A percentile compares a stretch with the other conserved stretches of the same genome.
These are phyloP conservation scores for Lichtheimia ramosa DNA, from an alignment of 371 early-diverging fungal species.

Conservation along the genomic window DNA sequence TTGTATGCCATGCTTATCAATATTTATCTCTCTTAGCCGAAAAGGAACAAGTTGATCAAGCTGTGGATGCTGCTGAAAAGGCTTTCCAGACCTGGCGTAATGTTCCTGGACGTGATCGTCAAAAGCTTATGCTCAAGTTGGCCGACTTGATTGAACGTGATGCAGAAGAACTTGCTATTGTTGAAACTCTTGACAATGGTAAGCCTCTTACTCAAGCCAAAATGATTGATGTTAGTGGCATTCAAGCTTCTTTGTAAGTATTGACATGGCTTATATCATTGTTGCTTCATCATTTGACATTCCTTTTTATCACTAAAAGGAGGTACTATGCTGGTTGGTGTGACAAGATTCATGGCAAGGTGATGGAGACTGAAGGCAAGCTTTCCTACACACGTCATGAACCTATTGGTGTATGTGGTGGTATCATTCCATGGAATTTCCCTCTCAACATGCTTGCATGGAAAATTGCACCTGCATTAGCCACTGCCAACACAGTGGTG, in stretches of 20 bases:
- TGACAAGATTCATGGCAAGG: slow-evolving; percentile 71
- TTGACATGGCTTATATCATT: too few species aligned
- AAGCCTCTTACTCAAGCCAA: slow-evolving; percentile 45
- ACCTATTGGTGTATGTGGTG: slow-evolving; percentile 82
- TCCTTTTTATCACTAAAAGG: too few species aligned
- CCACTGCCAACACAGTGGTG: slow-evolving; percentile 81
- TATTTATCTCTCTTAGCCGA: slow-evolving; percentile 23
- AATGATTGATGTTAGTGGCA: slow-evolving; percentile 54
- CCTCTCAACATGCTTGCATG: slow-evolving; percentile 78
- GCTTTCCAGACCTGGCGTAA: slow-evolving; percentile 47
- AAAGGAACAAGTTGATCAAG: slow-evolving; percentile 45
- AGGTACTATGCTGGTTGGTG: slow-evolving; percentile 81
- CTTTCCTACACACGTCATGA: slow-evolving; percentile 74
- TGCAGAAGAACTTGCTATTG: slow-evolving; percentile 42
- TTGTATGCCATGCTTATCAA: not conserved
- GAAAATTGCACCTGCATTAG: slow-evolving; percentile 89
- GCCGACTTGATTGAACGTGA: slow-evolving; percentile 48
- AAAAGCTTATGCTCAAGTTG: slow-evolving; percentile 45
- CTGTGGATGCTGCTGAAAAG: slow-evolving; percentile 50
- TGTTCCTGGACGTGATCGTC: slow-evolving; percentile 27
- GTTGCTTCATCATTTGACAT: too few species aligned
- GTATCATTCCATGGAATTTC: slow-evolving; percentile 86
- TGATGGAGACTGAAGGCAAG: slow-evolving; percentile 38
- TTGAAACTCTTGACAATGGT: slow-evolving; percentile 50
- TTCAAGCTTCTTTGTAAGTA: slow-evolving; percentile 39